Conservation (phyloP, 2,329 filamentous ascomycete species). For the Aureobasidium vineae region DNA sequence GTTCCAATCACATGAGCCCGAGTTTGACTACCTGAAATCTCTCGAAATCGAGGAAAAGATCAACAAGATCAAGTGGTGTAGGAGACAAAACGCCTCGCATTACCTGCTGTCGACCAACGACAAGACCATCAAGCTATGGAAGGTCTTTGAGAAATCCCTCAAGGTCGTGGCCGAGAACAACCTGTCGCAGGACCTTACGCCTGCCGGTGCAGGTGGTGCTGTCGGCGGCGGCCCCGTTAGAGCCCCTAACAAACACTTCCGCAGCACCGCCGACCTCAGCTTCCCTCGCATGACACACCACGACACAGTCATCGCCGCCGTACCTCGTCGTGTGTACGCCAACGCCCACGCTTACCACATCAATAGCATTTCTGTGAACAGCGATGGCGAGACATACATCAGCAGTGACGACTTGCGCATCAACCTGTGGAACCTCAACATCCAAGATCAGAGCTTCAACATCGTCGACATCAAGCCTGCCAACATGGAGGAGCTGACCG, state of each 20-base stretch:
- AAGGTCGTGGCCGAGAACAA: conserved; percentile 99
- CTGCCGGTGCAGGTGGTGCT: conserved; percentile 59
- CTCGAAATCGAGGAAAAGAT: conserved; percentile 99
- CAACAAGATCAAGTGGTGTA: conserved; percentile 99
- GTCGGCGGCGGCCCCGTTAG: conserved; percentile 77
- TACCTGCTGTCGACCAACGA: conserved; percentile 98
- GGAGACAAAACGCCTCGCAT: conserved; percentile 95
- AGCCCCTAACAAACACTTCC: conserved; percentile 72
- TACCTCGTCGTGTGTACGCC: conserved; percentile 92
- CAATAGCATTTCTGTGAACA: conserved; percentile 99
- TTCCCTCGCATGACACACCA: conserved; percentile 95
- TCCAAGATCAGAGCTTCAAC: conserved; percentile 99
- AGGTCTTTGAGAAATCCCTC: conserved; percentile 98
- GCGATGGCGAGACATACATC: conserved; percentile 98
- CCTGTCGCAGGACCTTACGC: conserved; percentile 88
- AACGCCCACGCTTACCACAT: conserved; percentile 99
- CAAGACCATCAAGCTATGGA: conserved; percentile 99
- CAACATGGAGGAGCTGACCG: conserved; percentile 99
- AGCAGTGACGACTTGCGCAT: conserved; percentile 97
- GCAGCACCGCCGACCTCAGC: conserved; percentile 78
- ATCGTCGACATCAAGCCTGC: conserved; percentile 99
- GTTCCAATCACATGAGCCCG: conserved; percentile 98
- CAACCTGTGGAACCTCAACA: conserved; percentile 99
- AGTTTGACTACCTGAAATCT: conserved; percentile 99
- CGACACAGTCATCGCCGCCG: conserved; percentile 95